These are phyloP conservation scores for Biscogniauxia marginata DNA, from an alignment of 2,329 filamentous ascomycete genomes.

Conservation along the genomic window DNA sequence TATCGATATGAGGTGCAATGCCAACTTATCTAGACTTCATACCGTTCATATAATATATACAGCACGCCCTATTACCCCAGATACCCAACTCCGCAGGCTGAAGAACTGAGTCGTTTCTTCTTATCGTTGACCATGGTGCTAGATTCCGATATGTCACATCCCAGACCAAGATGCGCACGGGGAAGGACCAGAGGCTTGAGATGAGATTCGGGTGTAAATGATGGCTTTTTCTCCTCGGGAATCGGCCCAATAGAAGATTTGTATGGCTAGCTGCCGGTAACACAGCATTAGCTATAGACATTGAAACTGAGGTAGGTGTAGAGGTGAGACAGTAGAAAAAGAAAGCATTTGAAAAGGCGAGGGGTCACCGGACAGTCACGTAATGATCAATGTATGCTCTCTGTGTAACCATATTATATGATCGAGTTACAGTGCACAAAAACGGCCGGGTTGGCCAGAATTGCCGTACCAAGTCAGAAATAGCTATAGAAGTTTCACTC, in stretches of 20 bases:
- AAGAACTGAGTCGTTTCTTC: no score
- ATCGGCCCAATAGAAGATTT: background rate
- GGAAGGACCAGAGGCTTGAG: background rate
- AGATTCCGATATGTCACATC: background rate
- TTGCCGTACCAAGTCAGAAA: no score
- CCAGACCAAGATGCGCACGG: background rate
- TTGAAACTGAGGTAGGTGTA: background rate
- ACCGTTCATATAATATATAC: no score
- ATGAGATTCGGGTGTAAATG: background rate
- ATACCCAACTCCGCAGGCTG: no score
- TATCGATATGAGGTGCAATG: no score
- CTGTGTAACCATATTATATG: background rate
- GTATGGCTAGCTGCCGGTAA: background rate
- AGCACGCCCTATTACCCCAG: no score
- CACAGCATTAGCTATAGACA: background rate
- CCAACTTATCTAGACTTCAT: no score
- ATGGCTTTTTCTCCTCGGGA: background rate
- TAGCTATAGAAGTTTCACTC: no score
- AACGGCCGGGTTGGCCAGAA: no score
- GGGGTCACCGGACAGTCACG: background rate
- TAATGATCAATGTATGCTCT: background rate
- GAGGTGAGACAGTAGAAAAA: background rate
- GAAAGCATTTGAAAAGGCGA: background rate
- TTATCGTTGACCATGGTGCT: no score
- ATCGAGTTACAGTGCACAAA: no score